A percentile compares a stretch with the other conserved stretches of the same genome.
These are phyloP conservation scores for Cyamopsis tetragonoloba DNA, from an alignment of 306 rosid genomes.

Conservation along the genomic window DNA sequence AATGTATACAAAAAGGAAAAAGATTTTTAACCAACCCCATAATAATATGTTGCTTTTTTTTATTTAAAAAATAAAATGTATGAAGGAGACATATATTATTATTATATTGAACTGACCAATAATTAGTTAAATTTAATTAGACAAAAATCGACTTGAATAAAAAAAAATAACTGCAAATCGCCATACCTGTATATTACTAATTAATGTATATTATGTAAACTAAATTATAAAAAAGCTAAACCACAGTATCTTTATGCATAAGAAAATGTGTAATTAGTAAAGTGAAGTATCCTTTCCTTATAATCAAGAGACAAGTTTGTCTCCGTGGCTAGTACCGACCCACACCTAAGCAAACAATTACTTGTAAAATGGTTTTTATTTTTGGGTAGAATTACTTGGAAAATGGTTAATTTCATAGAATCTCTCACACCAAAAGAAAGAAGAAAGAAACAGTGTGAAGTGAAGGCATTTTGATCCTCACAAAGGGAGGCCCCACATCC, in stretches of 20 bases:
- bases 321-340: neutral
- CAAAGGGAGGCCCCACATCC: slow-evolving; percentile 31
- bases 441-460: no score
- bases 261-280: neutral
- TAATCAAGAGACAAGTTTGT: slow-evolving; percentile 14
- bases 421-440: neutral
- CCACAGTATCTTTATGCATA: neutral
- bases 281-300: slow-evolving; percentile 22
- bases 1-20: no score
- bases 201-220: neutral
- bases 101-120: no score
- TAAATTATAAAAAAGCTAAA: neutral
- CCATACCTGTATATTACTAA: neutral
- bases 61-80: no score
- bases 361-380: slow-evolving; percentile 36
- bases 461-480: slow-evolving; percentile 4
- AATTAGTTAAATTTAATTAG: no score
- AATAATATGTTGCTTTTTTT: no score
- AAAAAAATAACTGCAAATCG: neutral
- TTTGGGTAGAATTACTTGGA: slow-evolving; percentile 34
- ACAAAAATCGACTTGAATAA: no score
- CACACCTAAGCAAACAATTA: slow-evolving; percentile 20
- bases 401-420: slow-evolving; percentile 29
- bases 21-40: no score
- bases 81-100: no score